These are phyloP conservation scores for Perilla frutescens DNA, from an alignment of 257 asterid species.

Conservation along the genomic window DNA sequence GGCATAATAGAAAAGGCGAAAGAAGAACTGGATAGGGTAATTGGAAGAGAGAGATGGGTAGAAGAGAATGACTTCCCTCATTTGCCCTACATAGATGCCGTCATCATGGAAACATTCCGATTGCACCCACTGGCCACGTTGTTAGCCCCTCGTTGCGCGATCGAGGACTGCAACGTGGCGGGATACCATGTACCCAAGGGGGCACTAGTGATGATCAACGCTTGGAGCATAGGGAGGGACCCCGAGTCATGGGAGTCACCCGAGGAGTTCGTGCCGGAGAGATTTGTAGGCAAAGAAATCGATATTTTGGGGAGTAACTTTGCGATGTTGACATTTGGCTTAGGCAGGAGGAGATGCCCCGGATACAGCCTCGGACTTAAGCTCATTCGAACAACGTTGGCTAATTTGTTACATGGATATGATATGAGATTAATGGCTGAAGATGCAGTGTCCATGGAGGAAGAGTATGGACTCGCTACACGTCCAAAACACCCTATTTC, in stretches of 20 bases:
- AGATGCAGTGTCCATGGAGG: constrained; percentile 38
- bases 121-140: not conserved
- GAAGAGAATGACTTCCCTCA: not conserved
- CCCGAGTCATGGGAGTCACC: constrained; percentile 35
- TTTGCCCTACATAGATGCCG: not conserved
- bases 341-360: constrained; percentile 39
- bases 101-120: not conserved
- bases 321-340: constrained; percentile 36
- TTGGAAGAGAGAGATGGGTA: constrained; percentile 3
- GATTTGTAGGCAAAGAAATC: constrained; percentile 36
- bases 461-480: constrained; percentile 28
- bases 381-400: constrained; percentile 36
- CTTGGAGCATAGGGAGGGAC: constrained; percentile 41
- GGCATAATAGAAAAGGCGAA: constrained; percentile 27
- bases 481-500: constrained; percentile 36
- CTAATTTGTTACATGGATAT: constrained; percentile 49
- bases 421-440: constrained; percentile 28
- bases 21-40: constrained; percentile 23
- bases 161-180: not conserved
- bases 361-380: constrained; percentile 36
- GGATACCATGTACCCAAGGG: constrained; percentile 26
- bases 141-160: not conserved
- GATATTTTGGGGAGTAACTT: constrained; percentile 32
- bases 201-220: constrained; percentile 24
- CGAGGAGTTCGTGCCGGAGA: constrained; percentile 35